A percentile compares a stretch with the other conserved stretches of the same genome.
Conservation (phyloP, 768 basidiomycete species). For the Neoboletus brunneissimus region DNA sequence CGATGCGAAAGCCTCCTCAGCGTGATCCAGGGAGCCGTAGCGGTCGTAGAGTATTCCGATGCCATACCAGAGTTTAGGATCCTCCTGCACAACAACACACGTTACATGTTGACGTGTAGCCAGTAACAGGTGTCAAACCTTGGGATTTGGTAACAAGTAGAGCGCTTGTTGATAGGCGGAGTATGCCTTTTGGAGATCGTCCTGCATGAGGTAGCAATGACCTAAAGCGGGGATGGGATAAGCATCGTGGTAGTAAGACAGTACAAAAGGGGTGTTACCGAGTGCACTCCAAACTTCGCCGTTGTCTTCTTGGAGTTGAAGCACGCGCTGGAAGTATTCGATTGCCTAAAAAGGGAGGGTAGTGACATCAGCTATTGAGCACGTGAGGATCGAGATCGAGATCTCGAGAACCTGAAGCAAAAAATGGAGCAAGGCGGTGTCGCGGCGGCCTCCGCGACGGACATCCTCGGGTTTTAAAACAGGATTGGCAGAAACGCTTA, state of each 20-base stretch:
- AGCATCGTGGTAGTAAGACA: conserved; percentile 13
- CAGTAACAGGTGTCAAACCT: conserved; percentile 46
- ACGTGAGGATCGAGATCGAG: conserved; percentile 32
- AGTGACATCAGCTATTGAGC: conserved; percentile 30
- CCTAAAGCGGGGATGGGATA: conserved; percentile 43
- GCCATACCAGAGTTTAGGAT: conserved; percentile 99
- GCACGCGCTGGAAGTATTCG: conserved; percentile 93
- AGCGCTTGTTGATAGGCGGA: conserved; percentile 98
- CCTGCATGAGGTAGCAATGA: conserved; percentile 98
- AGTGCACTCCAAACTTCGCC: conserved; percentile 99
- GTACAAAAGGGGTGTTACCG: conserved; percentile 46
- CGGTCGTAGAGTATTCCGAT: conserved; percentile 99
- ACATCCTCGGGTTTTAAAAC: conserved; percentile 33
- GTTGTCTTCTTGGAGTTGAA: conserved; percentile 89
- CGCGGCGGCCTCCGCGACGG: conserved; percentile 25
- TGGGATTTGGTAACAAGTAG: conserved; percentile 92
- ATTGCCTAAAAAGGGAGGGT: conserved; percentile 64
- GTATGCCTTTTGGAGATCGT: conserved; percentile 98
- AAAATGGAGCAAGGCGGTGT: conserved; percentile 16
- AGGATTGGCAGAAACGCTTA: conserved; percentile 32
- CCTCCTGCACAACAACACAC: conserved; percentile 51
- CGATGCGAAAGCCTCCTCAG: conserved; percentile 96
- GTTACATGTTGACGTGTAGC: conserved; percentile 5
- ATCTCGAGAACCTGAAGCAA: conserved; percentile 15
- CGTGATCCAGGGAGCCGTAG: conserved; percentile 97